Percentiles rank a stretch among this genome's conserved stretches.
Evolutionary conservation across 1,139 yeast species (phyloP).

Genomic region (Candida tunisiensis): DNA sequence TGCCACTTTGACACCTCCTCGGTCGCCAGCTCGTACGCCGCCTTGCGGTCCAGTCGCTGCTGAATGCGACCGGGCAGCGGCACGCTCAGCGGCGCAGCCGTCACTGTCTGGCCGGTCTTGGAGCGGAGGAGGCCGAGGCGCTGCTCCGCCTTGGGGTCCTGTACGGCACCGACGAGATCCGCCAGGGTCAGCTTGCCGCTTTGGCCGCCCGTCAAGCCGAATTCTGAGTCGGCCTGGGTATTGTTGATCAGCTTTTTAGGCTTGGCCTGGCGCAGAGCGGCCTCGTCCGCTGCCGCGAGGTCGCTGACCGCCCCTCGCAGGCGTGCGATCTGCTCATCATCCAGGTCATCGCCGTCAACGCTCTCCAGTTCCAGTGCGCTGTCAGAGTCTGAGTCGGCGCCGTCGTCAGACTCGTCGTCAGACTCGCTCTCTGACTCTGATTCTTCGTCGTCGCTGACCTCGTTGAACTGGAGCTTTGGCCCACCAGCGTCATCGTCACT

Average conservation of each 20-base stretch:
- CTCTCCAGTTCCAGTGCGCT: constrained; percentile 5
- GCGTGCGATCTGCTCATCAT: constrained; percentile 13
- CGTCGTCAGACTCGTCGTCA: constrained; percentile 11
- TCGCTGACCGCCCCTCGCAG: constrained; percentile 19
- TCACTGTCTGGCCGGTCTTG: constrained; percentile 5
- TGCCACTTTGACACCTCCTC: constrained; percentile 83
- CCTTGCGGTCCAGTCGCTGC: constrained; percentile 70
- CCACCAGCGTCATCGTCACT: constrained; percentile 1
- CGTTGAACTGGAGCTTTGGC: too few species aligned
- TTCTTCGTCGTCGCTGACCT: constrained; percentile 6
- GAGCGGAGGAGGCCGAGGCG: constrained; percentile 17
- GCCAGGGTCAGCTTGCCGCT: constrained; percentile 38
- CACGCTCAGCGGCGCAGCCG: constrained; percentile 40
- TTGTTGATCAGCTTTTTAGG: constrained; percentile 10
- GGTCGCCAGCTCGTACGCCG: constrained; percentile 80
- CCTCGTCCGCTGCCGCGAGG: constrained; percentile 16
- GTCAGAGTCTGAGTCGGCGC: constrained; percentile 5
- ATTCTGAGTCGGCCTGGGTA: constrained; percentile 54
- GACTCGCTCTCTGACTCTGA: constrained; percentile 12
- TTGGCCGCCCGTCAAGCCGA: constrained; percentile 43
- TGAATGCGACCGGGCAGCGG: constrained; percentile 82
- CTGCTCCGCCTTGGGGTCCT: constrained; percentile 25
- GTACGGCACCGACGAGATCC: constrained; percentile 60
- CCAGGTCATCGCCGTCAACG: constrained; percentile 12
- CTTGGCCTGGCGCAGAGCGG: constrained; percentile 10